Evolutionary conservation across 257 asterid species (phyloP), one percentile per base, ranked within the genome.

Genomic region (Echites panduratus): DNA sequence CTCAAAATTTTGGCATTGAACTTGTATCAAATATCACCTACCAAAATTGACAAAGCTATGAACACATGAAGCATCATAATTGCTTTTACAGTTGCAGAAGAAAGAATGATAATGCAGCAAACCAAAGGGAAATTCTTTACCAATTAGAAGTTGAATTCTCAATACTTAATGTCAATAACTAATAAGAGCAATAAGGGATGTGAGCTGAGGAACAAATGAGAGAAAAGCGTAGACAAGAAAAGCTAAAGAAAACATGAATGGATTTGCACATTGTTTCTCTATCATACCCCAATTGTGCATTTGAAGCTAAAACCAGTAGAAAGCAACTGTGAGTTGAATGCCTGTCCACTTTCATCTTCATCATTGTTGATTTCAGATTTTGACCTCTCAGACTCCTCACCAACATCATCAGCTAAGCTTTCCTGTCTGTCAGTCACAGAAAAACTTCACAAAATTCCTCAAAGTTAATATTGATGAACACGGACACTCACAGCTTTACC

Each of bases 381-480:
- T 8, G 95, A 88, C 84, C 65, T 94, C 79, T 91, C 96, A 8
- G 96, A 89, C 49, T 77, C 97, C 29, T 86, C 96, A 26, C 84
- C 98, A 17, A 72, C 97, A 77, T 88, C 96, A 32, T 91, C 98
- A 14, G 82, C 93, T n/a, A 95, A 85, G 79, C 89, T 89, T 83
- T 87, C 99, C 96, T 90, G 85, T 62, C 16, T 72, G 78, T 73
- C 64, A 43, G 66, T 85, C 11, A 38, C 38, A 70, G 38, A 78
- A 43, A 27, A 56, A 5, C 13, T 66, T n/a, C 43, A 52, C 45
- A 24, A 41, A 43, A 27, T 17, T 59, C 20, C 32, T 20, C 11
- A 0, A 12, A 76, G 8, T 24, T 20, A 35, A n/a, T 59, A 35
- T 65, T 66, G 53, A 73, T 14, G n/a, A n/a, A n/a, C n/a, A n/a